Base-by-base conservation (phyloP, 352 stramenopile species). In the Phytophthora kernoviae region DNA sequence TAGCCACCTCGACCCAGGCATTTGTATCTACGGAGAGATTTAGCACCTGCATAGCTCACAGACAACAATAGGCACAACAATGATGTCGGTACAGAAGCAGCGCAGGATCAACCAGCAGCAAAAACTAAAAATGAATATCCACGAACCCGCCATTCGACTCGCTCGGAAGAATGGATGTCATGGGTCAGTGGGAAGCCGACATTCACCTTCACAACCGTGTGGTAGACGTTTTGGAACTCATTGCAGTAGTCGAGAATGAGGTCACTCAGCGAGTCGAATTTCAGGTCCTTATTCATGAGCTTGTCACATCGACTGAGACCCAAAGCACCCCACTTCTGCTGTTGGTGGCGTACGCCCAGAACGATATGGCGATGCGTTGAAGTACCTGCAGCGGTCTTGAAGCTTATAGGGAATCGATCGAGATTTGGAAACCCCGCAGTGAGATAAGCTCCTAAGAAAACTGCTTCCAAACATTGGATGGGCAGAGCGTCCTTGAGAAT, bases 401-500 rank as follows among this genome's bases (percentile, higher is more conserved):
- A 96, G 58, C 86, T 94, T 42, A 96, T 79, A 1, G 88, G 87
- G 44, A 96, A 90, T 18, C 87, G 81, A 26, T 93, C 82, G 14
- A 94, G 66, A 26, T 93, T 81, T 1, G 58, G 42, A 5, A 91
- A 50, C 4, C 74, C 84, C 2, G 87, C 75, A 5, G 87, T 96
- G 24, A 96, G 61, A 41, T 94, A 95, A 5, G 81, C 77, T 3
- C 65, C 84, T 11, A 96, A 64, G 45, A 96, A 96, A 4, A 96
- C 85, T 1, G 84, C 88, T 71, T 96, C 88, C 7, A 96, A 75
- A 64, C 87, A 96, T 56, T 96, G 87, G 45, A 96, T 96, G 21
- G 88, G 86, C 17, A 96, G 59, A n/a, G 77, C 69, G 22, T 96
- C 83, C 41, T 76, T 79, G 20, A 91, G 62, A 43, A 96, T 96